phyloP scores from a whole-genome alignment of 73 alveolate genomes.

The Stentor coeruleus region DNA sequence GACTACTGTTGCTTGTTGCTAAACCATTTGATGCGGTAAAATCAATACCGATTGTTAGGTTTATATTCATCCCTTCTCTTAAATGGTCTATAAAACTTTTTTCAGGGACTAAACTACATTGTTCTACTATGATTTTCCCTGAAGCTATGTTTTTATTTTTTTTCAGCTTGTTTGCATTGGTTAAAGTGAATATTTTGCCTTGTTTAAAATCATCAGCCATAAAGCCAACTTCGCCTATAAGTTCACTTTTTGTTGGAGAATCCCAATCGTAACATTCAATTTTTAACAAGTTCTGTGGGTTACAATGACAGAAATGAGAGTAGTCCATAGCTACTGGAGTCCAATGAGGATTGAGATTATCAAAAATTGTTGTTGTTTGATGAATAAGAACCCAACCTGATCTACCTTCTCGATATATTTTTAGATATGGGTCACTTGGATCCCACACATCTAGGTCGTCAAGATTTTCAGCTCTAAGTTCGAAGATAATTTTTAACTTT shows the following conservation, averaged over 20 bases:
- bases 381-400: not conserved
- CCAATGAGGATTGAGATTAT: constrained; percentile 1
- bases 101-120: too few relatives aligned
- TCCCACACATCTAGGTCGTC: not conserved
- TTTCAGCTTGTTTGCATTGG: not conserved
- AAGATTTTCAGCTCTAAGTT: not conserved
- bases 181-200: not conserved
- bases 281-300: not conserved
- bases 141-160: not conserved
- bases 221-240: not conserved
- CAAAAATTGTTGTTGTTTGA: not conserved
- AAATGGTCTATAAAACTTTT: constrained; percentile 72
- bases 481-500: too few relatives aligned
- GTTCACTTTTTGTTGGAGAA: not conserved
- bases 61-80: constrained; percentile 75
- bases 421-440: constrained; percentile 23
- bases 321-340: not conserved
- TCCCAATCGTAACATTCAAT: constrained; percentile 12
- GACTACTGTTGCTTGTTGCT: constrained; percentile 40
- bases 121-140: too few relatives aligned
- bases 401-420: not conserved
- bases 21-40: constrained; percentile 77
- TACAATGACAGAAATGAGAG: not conserved
- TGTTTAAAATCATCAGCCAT: not conserved
- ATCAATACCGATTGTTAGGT: constrained; percentile 69